Percentiles rank a stretch among this genome's conserved stretches.
These are phyloP conservation scores for Aureobasidium sp. DNA, from an alignment of 2,329 filamentous ascomycete genomes.

Conservation along the genomic window DNA sequence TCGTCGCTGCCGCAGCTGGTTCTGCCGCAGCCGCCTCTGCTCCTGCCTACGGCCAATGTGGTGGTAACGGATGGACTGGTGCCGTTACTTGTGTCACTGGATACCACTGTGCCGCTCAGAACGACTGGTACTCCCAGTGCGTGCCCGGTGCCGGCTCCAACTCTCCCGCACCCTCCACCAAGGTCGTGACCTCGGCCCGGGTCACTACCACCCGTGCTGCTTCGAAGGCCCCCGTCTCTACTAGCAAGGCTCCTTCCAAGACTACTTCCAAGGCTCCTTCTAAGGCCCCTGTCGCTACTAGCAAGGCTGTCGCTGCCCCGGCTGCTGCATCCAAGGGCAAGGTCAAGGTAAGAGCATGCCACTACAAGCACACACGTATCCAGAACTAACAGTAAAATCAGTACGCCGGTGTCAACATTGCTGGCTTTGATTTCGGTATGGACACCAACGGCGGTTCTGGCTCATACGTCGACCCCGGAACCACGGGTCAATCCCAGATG, in stretches of 20 bases:
- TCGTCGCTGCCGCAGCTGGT: constrained; percentile 17
- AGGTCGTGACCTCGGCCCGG: neutral
- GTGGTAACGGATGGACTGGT: constrained; percentile 24
- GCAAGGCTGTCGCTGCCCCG: neutral
- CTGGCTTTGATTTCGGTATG: constrained; percentile 28
- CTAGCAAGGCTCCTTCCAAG: no score
- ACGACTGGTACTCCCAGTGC: constrained; percentile 28
- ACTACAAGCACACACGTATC: no score
- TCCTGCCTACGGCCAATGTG: constrained; percentile 17
- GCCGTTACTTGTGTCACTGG: constrained; percentile 24
- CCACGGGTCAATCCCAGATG: constrained; percentile 27
- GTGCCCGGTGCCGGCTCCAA: constrained; percentile 14
- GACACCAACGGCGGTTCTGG: constrained; percentile 31
- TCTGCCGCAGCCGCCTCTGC: constrained; percentile 12
- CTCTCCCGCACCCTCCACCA: neutral
- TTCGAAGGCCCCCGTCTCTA: constrained; percentile 13
- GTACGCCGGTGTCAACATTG: constrained; percentile 25
- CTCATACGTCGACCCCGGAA: constrained; percentile 26
- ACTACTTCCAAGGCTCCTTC: constrained; percentile 5
- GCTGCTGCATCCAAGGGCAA: constrained; percentile 15
- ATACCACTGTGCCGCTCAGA: constrained; percentile 21
- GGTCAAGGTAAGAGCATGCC: constrained; percentile 14
- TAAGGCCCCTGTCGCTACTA: constrained; percentile 6
- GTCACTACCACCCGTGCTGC: constrained; percentile 6
- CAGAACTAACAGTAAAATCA: neutral